Evolutionary conservation across 2,329 filamentous ascomycete species (phyloP).

Genomic region (Microsporum canis): DNA sequence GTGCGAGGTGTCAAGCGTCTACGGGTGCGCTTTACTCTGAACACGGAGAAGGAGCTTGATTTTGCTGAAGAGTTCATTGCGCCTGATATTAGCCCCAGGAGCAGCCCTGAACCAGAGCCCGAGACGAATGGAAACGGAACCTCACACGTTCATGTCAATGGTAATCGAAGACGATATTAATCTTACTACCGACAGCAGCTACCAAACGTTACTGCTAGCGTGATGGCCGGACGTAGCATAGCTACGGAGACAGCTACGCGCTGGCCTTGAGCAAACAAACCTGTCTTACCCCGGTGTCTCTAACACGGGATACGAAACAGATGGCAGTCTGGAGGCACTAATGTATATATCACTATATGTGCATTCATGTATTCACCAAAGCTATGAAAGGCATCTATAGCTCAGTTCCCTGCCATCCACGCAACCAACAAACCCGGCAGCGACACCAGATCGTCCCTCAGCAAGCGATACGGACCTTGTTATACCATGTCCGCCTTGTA

Average conservation of each 20-base stretch:
- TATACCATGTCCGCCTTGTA: not conserved
- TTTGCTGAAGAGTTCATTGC: conserved; percentile 72
- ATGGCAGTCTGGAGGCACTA: too few relatives aligned
- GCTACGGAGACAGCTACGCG: too few relatives aligned
- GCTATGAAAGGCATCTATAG: too few relatives aligned
- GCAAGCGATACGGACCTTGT: not conserved
- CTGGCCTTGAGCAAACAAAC: too few relatives aligned
- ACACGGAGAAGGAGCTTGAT: conserved; percentile 45
- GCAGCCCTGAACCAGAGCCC: conserved; percentile 51
- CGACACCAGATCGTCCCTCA: not conserved
- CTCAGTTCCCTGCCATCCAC: too few relatives aligned
- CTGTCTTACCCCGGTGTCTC: too few relatives aligned
- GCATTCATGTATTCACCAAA: too few relatives aligned
- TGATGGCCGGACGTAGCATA: not conserved
- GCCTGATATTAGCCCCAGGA: conserved; percentile 47
- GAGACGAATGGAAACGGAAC: conserved; percentile 30
- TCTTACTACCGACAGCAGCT: not conserved
- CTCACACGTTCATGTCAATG: not conserved
- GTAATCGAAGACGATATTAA: not conserved
- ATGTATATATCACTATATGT: too few relatives aligned
- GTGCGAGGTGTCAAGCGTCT: conserved; percentile 77
- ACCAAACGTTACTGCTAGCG: too few relatives aligned
- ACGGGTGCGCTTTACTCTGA: conserved; percentile 69
- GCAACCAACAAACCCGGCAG: too few relatives aligned
- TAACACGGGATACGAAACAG: too few relatives aligned